phyloP scores from a whole-genome alignment of 495 filamentous ascomycete genomes.

The Hypoxylon rickii region DNA sequence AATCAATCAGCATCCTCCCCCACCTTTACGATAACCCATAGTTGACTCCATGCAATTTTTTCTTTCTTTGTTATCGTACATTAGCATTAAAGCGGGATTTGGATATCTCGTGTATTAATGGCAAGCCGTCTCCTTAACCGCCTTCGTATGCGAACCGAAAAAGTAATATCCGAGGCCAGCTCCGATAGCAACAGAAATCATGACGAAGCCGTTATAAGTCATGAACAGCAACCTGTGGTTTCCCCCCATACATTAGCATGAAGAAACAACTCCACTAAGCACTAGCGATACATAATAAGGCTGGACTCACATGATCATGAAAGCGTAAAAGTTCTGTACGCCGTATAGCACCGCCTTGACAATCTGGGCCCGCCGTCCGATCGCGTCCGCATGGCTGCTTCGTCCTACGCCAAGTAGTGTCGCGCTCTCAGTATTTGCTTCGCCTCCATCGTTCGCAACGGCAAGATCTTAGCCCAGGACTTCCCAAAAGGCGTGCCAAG shows the following conservation, averaged over 20 bases:
- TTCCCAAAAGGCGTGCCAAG: constrained; percentile 27
- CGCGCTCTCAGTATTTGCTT: constrained; percentile 59
- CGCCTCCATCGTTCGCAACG: constrained; percentile 30
- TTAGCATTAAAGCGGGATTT: no score
- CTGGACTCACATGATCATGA: constrained; percentile 94
- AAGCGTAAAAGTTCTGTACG: constrained; percentile 95
- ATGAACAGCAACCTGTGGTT: constrained; percentile 88
- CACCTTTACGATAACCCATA: neutral
- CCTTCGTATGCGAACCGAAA: constrained; percentile 71
- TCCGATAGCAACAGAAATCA: constrained; percentile 87
- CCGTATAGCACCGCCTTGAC: constrained; percentile 85
- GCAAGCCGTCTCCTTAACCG: constrained; percentile 85
- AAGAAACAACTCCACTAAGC: neutral
- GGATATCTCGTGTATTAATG: no score
- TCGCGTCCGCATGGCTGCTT: constrained; percentile 46
- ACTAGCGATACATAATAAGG: neutral
- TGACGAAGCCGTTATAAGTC: constrained; percentile 99
- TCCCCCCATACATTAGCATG: neutral
- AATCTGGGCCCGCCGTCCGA: constrained; percentile 68
- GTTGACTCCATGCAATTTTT: neutral
- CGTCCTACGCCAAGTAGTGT: constrained; percentile 59
- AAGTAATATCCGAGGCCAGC: constrained; percentile 86
- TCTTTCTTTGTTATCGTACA: no score
- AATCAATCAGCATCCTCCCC: neutral
- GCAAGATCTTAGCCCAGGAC: constrained; percentile 34